Evolutionary conservation across 2,329 filamentous ascomycete species (phyloP).

Genomic region (Teratosphaeria epicoccoides): DNA sequence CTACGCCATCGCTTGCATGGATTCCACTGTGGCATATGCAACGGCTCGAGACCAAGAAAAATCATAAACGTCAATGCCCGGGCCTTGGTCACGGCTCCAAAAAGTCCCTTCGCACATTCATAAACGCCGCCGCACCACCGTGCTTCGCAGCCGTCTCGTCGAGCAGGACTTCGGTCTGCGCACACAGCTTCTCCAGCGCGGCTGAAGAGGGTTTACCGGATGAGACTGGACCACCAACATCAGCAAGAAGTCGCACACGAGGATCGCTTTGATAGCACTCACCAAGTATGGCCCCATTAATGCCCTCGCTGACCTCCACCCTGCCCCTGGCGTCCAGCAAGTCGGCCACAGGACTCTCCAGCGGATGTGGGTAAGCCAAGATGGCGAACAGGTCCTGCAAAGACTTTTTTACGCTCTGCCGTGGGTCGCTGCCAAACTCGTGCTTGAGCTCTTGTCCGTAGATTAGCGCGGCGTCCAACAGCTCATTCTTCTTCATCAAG

Average conservation of each 20-base stretch:
- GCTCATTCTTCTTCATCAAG: conserved; percentile 30
- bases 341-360: conserved; percentile 64
- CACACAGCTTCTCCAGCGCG: conserved; percentile 72
- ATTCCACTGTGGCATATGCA: not conserved
- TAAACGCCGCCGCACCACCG: conserved; percentile 63
- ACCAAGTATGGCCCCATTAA: conserved; percentile 90
- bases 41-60: not conserved
- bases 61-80: not conserved
- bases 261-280: conserved; percentile 28
- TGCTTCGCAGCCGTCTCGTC: conserved; percentile 57
- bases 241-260: not conserved
- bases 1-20: not conserved
- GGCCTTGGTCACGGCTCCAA: conserved; percentile 8
- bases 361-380: conserved; percentile 74
- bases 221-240: conserved; percentile 52
- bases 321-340: conserved; percentile 67
- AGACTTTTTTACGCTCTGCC: conserved; percentile 59
- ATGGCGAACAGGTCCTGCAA: conserved; percentile 80
- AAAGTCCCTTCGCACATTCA: conserved; percentile 53
- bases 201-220: conserved; percentile 82
- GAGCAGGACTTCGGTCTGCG: conserved; percentile 78
- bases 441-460: conserved; percentile 71
- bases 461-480: conserved; percentile 59
- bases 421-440: conserved; percentile 64
- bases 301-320: conserved; percentile 73